These are phyloP conservation scores for Cercophora sp. DNA, from an alignment of 495 filamentous ascomycete species.

Conservation along the genomic window DNA sequence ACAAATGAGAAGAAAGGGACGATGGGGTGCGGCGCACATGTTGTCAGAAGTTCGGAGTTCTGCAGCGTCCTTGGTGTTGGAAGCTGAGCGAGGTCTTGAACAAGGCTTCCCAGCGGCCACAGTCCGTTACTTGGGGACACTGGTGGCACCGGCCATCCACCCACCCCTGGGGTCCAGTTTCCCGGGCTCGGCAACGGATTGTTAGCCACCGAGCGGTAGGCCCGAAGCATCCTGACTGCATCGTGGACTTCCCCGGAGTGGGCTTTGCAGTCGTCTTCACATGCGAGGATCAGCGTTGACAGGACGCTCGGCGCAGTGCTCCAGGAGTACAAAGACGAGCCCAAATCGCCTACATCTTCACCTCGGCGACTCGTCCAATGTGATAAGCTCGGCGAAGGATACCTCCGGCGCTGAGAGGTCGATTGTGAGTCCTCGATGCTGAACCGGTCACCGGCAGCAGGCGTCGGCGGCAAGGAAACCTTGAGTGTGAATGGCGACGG, in stretches of 20 bases:
- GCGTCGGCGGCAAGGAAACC: conserved; percentile 17
- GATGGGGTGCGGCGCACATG: conserved; percentile 38
- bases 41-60: conserved; percentile 27
- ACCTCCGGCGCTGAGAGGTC: conserved; percentile 11
- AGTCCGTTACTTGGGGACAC: not conserved
- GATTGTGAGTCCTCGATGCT: conserved; percentile 6
- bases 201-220: too few relatives aligned
- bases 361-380: conserved; percentile 12
- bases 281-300: conserved; percentile 15
- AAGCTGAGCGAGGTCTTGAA: too few relatives aligned
- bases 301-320: conserved; percentile 17
- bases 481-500: conserved; percentile 24
- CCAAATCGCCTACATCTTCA: conserved; percentile 11
- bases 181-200: too few relatives aligned
- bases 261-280: conserved; percentile 23
- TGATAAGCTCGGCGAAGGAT: conserved; percentile 8
- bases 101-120: too few relatives aligned
- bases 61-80: conserved; percentile 15
- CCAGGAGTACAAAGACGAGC: conserved; percentile 16
- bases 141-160: conserved; percentile 8
- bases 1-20: too few relatives aligned
- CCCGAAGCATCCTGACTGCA: conserved; percentile 21
- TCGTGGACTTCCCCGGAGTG: conserved; percentile 31
- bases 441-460: too few relatives aligned
- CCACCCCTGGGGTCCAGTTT: conserved; percentile 12